Percentiles rank a stretch among this genome's conserved stretches.
These are phyloP conservation scores for Coriolopsis trogii DNA, from an alignment of 1,284 basidiomycete species.

Conservation along the genomic window DNA sequence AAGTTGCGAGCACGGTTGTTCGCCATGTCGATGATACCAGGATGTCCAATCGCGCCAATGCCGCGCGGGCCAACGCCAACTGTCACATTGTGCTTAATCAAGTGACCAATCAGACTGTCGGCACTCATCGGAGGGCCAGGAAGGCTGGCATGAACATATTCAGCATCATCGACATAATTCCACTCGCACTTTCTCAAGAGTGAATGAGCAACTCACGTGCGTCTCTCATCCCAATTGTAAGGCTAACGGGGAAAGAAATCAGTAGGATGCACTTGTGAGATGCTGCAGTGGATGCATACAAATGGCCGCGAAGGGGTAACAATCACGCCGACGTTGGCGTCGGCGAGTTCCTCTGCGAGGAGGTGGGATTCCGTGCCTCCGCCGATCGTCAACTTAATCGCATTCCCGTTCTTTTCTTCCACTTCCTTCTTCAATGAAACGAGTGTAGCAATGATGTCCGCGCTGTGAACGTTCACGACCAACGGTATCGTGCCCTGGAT, in stretches of 20 bases:
- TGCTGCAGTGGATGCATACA: conserved; percentile 15
- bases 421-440: conserved; percentile 76
- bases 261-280: background rate
- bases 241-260: conserved; percentile 34
- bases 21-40: conserved; percentile 47
- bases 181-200: background rate
- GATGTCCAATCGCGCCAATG: conserved; percentile 10
- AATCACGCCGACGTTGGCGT: conserved; percentile 76
- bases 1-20: conserved; percentile 53
- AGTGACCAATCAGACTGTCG: conserved; percentile 63
- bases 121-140: conserved; percentile 76
- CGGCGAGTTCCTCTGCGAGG: conserved; percentile 74
- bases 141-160: conserved; percentile 36
- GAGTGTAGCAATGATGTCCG: conserved; percentile 80
- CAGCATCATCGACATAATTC: conserved; percentile 14
- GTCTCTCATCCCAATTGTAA: conserved; percentile 54
- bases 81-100: conserved; percentile 69
- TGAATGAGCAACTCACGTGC: conserved; percentile 42
- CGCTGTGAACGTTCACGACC: conserved; percentile 59
- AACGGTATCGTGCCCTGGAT: conserved; percentile 53
- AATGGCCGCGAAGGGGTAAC: conserved; percentile 62
- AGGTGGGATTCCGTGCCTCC: conserved; percentile 79
- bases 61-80: conserved; percentile 63
- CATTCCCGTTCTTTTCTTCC: conserved; percentile 45
- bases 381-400: conserved; percentile 59